phyloP scores from a whole-genome alignment of 441 rosid genomes.

The Euphorbia corollata region DNA sequence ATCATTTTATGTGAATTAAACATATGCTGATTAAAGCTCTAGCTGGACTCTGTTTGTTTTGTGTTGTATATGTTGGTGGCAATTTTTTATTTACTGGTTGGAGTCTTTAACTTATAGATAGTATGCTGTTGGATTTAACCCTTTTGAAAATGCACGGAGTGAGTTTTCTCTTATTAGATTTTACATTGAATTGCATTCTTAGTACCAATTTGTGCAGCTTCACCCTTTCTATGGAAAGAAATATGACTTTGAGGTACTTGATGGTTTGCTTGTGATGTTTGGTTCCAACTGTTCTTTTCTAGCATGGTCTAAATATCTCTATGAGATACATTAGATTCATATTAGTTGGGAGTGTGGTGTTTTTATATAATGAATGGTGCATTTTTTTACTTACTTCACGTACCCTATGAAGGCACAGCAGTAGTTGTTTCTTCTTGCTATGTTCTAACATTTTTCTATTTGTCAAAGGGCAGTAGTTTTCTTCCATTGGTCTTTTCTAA shows the following conservation, averaged over 20 bases:
- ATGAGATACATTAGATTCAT: not conserved
- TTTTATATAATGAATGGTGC: not conserved
- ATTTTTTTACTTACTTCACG: not conserved
- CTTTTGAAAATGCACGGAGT: not conserved
- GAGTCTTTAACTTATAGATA: not conserved
- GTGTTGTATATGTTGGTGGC: not conserved
- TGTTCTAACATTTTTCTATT: slow-evolving; percentile 23
- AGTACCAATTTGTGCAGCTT: not conserved
- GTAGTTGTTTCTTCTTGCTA: slow-evolving; percentile 8
- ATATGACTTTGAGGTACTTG: not conserved
- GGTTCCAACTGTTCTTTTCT: not conserved
- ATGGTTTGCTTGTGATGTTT: not conserved
- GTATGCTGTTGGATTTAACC: not conserved
- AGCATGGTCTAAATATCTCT: not conserved
- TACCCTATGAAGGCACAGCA: not conserved
- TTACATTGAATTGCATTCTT: not conserved
- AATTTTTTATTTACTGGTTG: not conserved
- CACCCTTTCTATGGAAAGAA: not conserved
- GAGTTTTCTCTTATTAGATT: not conserved
- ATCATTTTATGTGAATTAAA: not conserved
- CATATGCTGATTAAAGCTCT: not conserved
- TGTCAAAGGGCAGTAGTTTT: not conserved
- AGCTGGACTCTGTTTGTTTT: not conserved
- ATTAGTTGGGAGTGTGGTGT: not conserved
- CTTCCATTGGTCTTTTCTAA: slow-evolving; percentile 23